Percentiles rank a stretch among this genome's conserved stretches.
Evolutionary conservation across 495 filamentous ascomycete species (phyloP).

Genomic region (Aspergillus incahuasiensis): DNA sequence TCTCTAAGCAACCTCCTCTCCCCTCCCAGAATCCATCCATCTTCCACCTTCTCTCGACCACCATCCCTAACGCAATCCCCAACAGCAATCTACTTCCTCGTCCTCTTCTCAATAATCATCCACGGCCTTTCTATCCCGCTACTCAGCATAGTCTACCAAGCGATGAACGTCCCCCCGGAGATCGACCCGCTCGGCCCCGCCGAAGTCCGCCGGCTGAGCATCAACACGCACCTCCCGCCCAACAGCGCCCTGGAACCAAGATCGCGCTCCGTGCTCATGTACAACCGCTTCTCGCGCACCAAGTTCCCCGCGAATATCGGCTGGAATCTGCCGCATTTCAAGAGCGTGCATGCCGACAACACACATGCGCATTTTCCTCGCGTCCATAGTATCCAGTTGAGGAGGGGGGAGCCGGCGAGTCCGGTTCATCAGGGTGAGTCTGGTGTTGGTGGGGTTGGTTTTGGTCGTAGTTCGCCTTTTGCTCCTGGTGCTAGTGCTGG

Average conservation of each 20-base stretch:
- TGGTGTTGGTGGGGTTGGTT: too few species aligned
- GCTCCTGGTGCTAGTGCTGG: too few species aligned
- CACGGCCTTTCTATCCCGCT: slow-evolving; percentile 10
- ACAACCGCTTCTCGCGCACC: slow-evolving; percentile 7
- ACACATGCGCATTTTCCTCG: too few species aligned
- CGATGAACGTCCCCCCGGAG: slow-evolving; percentile 2
- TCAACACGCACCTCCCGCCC: neutral
- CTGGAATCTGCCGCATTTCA: slow-evolving; percentile 1
- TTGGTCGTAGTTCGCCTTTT: too few species aligned
- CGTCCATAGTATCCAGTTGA: too few species aligned
- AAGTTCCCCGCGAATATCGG: slow-evolving; percentile 4
- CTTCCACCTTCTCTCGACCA: too few species aligned
- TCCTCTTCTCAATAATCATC: slow-evolving; percentile 6
- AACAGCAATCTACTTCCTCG: slow-evolving; percentile 9
- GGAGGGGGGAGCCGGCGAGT: too few species aligned
- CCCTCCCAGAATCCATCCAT: too few species aligned
- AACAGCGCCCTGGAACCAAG: slow-evolving; percentile 6
- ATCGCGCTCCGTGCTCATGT: slow-evolving; percentile 4
- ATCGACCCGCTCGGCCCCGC: slow-evolving; percentile 8
- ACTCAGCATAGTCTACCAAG: slow-evolving; percentile 1
- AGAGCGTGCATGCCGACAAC: neutral
- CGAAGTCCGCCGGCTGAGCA: slow-evolving; percentile 5
- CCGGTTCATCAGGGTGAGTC: too few species aligned
- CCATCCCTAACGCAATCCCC: too few species aligned
- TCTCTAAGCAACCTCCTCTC: too few species aligned